phyloP scores from a whole-genome alignment of 108 stramenopile genomes.

The Fistulifera pelliculosa region DNA sequence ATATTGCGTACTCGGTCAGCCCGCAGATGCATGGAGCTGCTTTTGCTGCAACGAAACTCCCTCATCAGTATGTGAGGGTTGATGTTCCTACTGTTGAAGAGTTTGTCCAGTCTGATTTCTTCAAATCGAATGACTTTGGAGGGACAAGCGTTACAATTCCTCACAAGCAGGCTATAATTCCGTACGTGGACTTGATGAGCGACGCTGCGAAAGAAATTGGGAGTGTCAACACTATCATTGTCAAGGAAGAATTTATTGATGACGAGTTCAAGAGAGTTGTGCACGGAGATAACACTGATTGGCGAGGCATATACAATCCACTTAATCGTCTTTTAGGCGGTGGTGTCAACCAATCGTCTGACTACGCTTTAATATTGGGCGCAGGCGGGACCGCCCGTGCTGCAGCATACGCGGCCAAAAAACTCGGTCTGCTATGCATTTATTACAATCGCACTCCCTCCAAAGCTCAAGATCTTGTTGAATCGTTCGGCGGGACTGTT shows the following conservation, averaged over 20 bases:
- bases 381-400: constrained; percentile 97
- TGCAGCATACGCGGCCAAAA: constrained; percentile 78
- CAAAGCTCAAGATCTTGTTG: constrained; percentile 84
- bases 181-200: constrained; percentile 84
- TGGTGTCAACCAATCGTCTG: constrained; percentile 10
- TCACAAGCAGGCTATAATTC: constrained; percentile 93
- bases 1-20: constrained; percentile 91
- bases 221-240: constrained; percentile 95
- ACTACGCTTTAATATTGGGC: constrained; percentile 85
- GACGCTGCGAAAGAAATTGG: constrained; percentile 91
- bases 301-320: constrained; percentile 94
- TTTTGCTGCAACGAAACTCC: constrained; percentile 73
- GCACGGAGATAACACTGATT: constrained; percentile 98
- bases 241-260: constrained; percentile 43
- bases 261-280: constrained; percentile 43
- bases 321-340: constrained; percentile 61
- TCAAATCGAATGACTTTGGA: constrained; percentile 72
- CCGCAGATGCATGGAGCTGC: constrained; percentile 91
- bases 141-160: constrained; percentile 96
- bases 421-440: constrained; percentile 75
- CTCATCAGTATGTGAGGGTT: constrained; percentile 76
- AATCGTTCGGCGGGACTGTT: constrained; percentile 81
- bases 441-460: constrained; percentile 92
- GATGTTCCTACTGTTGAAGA: constrained; percentile 78
- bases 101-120: constrained; percentile 75